Evolutionary conservation across 495 filamentous ascomycete species (phyloP).

Genomic region (Arthonia radiata): DNA sequence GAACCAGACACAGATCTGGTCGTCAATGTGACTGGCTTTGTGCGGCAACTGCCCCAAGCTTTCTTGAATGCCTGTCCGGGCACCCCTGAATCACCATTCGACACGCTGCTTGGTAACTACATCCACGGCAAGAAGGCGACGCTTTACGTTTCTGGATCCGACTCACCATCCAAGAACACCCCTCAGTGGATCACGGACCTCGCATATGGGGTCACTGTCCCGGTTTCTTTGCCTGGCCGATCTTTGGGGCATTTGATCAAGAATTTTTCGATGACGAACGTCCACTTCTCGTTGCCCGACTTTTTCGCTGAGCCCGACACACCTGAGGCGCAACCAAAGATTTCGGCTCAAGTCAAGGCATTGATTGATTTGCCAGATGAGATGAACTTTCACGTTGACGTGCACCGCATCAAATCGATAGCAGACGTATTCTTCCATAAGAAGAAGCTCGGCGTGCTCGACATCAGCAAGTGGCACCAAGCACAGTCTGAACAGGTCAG

Average conservation of each 20-base stretch:
- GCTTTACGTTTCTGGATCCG: conserved; percentile 57
- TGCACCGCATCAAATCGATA: conserved; percentile 44
- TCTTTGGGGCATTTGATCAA: conserved; percentile 57
- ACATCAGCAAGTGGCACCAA: conserved; percentile 57
- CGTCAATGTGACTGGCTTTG: conserved; percentile 41
- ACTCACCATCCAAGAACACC: conserved; percentile 32
- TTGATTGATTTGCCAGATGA: conserved; percentile 53
- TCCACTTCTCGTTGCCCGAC: conserved; percentile 61
- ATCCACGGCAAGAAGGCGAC: conserved; percentile 53
- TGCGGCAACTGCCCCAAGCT: conserved; percentile 42
- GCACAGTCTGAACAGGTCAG: conserved; percentile 53
- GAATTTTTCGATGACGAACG: conserved; percentile 63
- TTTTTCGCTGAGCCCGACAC: conserved; percentile 48
- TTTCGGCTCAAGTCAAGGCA: conserved; percentile 62
- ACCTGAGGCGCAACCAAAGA: conserved; percentile 45
- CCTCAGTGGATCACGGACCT: conserved; percentile 65
- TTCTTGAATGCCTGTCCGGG: conserved; percentile 49
- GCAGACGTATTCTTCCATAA: conserved; percentile 57
- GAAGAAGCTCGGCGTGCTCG: conserved; percentile 49
- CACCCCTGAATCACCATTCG: conserved; percentile 54
- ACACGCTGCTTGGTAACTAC: conserved; percentile 58
- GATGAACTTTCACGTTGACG: conserved; percentile 60
- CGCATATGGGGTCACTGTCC: conserved; percentile 57
- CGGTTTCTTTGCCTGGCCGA: conserved; percentile 58
- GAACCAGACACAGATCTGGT: conserved; percentile 34